Evolutionary conservation across 805 yeast genomes (phyloP).

Genomic region (Barnettozyma salicaria): DNA sequence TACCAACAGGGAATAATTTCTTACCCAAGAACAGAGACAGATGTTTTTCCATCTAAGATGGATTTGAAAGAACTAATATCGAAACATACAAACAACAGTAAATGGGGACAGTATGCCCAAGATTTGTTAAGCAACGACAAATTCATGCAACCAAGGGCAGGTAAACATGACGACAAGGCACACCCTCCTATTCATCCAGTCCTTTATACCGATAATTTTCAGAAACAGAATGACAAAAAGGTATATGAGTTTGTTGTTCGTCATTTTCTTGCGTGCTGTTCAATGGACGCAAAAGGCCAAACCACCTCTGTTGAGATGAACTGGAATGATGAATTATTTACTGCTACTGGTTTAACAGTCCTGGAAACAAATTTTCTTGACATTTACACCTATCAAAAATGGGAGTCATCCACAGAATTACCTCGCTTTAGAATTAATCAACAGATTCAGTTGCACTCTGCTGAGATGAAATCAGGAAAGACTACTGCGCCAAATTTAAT

Average conservation of each 20-base stretch:
- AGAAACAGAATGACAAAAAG: slow-evolving; percentile 44
- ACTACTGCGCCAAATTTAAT: slow-evolving; percentile 78
- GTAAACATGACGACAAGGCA: slow-evolving; percentile 85
- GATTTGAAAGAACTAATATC: slow-evolving; percentile 56
- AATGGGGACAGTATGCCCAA: slow-evolving; percentile 73
- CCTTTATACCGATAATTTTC: slow-evolving; percentile 33
- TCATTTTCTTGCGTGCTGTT: slow-evolving; percentile 86
- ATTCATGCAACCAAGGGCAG: slow-evolving; percentile 67
- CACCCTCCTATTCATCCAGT: slow-evolving; percentile 99
- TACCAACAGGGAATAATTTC: slow-evolving; percentile 85
- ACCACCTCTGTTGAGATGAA: slow-evolving; percentile 52
- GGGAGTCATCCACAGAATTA: slow-evolving; percentile 61
- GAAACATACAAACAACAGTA: slow-evolving; percentile 48
- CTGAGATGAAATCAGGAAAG: slow-evolving; percentile 62
- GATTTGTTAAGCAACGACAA: slow-evolving; percentile 34
- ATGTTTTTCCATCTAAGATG: slow-evolving; percentile 71
- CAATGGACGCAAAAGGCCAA: slow-evolving; percentile 81
- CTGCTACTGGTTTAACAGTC: slow-evolving; percentile 70
- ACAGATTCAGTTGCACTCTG: slow-evolving; percentile 44
- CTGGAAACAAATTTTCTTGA: slow-evolving; percentile 72
- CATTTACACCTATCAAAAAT: slow-evolving; percentile 68
- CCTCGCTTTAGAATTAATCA: slow-evolving; percentile 62
- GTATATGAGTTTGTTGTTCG: slow-evolving; percentile 85
- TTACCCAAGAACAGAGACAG: slow-evolving; percentile 97
- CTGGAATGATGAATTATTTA: slow-evolving; percentile 78